Percentiles rank a stretch among this genome's conserved stretches.
Conservation (phyloP, 805 yeast species). For the Ogataea salicorniae region DNA sequence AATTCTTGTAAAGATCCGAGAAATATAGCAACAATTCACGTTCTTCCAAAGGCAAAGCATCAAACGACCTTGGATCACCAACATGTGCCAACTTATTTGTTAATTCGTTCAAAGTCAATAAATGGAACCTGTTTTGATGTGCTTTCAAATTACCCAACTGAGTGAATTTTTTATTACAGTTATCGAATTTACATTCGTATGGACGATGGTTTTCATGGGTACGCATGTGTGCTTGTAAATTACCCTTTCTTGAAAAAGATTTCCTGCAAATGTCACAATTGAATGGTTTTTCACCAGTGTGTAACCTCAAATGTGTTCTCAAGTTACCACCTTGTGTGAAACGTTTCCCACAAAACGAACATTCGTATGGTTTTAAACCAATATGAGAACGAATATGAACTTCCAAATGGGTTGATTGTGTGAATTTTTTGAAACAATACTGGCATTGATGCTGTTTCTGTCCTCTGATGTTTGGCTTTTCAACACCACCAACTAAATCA, state of each 20-base stretch:
- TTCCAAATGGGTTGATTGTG: conserved; percentile 87
- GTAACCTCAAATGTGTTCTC: conserved; percentile 78
- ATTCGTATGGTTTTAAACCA: conserved; percentile 79
- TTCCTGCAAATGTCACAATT: conserved; percentile 72
- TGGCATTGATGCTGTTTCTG: conserved; percentile 63
- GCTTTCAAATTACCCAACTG: conserved; percentile 92
- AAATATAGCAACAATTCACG: conserved; percentile 70
- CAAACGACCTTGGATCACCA: conserved; percentile 42
- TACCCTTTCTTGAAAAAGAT: conserved; percentile 84
- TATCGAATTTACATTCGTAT: conserved; percentile 71
- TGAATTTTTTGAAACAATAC: conserved; percentile 73
- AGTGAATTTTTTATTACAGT: conserved; percentile 79
- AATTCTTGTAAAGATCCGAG: conserved; percentile 76
- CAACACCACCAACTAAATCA: conserved; percentile 76
- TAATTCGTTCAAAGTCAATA: conserved; percentile 60
- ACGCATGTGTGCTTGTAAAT: conserved; percentile 78
- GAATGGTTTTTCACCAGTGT: conserved; percentile 91
- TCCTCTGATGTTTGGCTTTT: conserved; percentile 45
- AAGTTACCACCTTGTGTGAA: conserved; percentile 90
- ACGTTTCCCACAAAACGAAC: conserved; percentile 71
- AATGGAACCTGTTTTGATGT: conserved; percentile 87
- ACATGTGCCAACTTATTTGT: conserved; percentile 64
- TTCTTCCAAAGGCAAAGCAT: conserved; percentile 52
- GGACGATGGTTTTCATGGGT: conserved; percentile 82
- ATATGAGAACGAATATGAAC: conserved; percentile 86